These are phyloP conservation scores for Coniochaeta prunicola DNA, from an alignment of 2,329 filamentous ascomycete genomes.

Conservation along the genomic window DNA sequence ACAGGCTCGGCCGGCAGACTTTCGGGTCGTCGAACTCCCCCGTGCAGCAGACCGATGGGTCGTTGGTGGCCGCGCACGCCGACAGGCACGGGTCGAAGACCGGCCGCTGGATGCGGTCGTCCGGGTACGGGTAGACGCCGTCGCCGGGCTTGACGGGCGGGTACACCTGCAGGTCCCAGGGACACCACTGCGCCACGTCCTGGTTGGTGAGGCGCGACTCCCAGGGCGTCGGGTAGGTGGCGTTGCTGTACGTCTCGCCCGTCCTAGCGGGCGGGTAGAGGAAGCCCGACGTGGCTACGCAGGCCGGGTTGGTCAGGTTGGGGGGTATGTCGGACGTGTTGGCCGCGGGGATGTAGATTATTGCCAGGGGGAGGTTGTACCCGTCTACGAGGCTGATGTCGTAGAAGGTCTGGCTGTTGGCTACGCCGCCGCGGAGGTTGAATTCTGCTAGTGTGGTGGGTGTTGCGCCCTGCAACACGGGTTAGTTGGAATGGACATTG, in stretches of 20 bases:
- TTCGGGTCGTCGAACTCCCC: slow-evolving; percentile 58
- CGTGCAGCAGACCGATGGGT: slow-evolving; percentile 66
- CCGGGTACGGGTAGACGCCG: slow-evolving; percentile 74
- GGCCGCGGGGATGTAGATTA: slow-evolving; percentile 51
- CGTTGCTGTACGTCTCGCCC: slow-evolving; percentile 55
- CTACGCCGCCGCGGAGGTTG: slow-evolving; percentile 60
- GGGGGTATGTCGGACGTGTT: slow-evolving; percentile 63
- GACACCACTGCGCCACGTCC: slow-evolving; percentile 64
- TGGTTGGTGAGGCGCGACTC: slow-evolving; percentile 51
- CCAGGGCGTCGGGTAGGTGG: slow-evolving; percentile 59
- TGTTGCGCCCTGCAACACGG: slow-evolving; percentile 55
- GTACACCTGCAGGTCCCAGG: slow-evolving; percentile 66
- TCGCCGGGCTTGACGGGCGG: slow-evolving; percentile 64
- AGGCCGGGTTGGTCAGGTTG: slow-evolving; percentile 69
- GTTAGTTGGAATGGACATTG: neutral
- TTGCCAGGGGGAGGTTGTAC: slow-evolving; percentile 69
- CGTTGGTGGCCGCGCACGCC: slow-evolving; percentile 63
- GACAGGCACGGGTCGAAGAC: slow-evolving; percentile 72
- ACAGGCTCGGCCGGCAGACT: slow-evolving; percentile 59
- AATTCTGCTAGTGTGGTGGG: slow-evolving; percentile 78
- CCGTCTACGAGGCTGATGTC: slow-evolving; percentile 81
- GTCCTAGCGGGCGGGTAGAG: slow-evolving; percentile 44
- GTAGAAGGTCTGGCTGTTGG: slow-evolving; percentile 63
- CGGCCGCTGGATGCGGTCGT: slow-evolving; percentile 63
- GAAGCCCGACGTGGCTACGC: slow-evolving; percentile 62